A percentile compares a stretch with the other conserved stretches of the same genome.
Evolutionary conservation across 768 basidiomycete genomes (phyloP).

Genomic region (Lactarius hatsudake): DNA sequence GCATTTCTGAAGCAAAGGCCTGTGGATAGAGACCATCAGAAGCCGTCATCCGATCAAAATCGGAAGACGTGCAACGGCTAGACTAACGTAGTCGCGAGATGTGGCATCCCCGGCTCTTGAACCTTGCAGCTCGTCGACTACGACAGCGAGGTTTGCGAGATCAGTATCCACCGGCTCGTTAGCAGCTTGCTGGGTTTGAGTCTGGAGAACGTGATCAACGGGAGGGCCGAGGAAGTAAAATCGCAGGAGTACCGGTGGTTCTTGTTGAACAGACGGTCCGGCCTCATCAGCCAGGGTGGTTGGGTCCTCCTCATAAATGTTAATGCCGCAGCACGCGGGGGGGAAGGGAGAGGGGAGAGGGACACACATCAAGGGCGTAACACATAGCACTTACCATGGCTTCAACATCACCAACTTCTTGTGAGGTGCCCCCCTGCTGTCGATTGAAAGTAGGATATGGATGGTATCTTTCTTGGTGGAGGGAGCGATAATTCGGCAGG

Average conservation of each 20-base stretch:
- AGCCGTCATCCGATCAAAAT: neutral
- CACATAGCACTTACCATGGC: neutral
- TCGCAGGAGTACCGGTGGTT: neutral
- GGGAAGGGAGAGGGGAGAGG: neutral
- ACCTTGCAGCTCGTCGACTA: constrained; percentile 17
- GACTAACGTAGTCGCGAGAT: neutral
- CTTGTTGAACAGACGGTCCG: constrained; percentile 5
- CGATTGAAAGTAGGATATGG: constrained; percentile 26
- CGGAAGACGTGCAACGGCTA: constrained; percentile 15
- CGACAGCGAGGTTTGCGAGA: constrained; percentile 8
- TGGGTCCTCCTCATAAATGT: neutral
- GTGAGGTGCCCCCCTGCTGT: constrained; percentile 8
- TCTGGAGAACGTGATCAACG: neutral
- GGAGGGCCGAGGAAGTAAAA: neutral
- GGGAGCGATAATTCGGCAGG: constrained; percentile 27
- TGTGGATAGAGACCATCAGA: constrained; percentile 3
- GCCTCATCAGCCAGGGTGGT: neutral
- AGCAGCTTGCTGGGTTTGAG: neutral
- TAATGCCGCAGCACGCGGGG: neutral
- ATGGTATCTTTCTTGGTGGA: constrained; percentile 25
- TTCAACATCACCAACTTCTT: constrained; percentile 11
- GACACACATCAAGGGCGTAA: neutral
- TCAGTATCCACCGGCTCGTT: neutral
- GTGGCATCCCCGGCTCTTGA: neutral
- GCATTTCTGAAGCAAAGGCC: constrained; percentile 17